These are phyloP conservation scores for Rhododendron vialii DNA, from an alignment of 148 eudicot species.

Conservation along the genomic window DNA sequence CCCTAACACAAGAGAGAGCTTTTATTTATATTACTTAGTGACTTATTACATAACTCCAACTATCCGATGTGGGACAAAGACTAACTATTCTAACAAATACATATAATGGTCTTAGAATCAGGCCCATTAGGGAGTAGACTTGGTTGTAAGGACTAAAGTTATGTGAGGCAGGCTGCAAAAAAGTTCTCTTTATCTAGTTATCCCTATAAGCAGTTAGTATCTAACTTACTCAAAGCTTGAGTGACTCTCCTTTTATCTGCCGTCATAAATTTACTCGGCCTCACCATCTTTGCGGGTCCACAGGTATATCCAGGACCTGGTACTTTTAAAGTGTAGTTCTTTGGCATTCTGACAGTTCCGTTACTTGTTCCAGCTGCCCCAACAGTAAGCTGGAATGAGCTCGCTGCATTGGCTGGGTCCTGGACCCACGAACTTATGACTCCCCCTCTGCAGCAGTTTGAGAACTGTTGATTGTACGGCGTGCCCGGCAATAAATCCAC, in stretches of 20 bases:
- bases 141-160: not conserved
- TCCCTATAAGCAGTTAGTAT: not conserved
- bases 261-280: conserved; percentile 34
- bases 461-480: conserved; percentile 62
- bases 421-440: conserved; percentile 59
- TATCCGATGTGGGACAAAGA: too few species aligned
- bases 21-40: too few species aligned
- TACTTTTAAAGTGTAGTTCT: conserved; percentile 51
- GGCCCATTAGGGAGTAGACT: not conserved
- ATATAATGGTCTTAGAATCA: too few species aligned
- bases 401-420: conserved; percentile 49
- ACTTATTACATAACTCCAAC: too few species aligned
- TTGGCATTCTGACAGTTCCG: conserved; percentile 49
- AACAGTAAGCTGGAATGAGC: conserved; percentile 60
- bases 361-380: conserved; percentile 58
- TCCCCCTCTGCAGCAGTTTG: conserved; percentile 76
- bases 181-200: not conserved
- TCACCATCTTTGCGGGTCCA: conserved; percentile 48
- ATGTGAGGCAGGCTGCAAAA: not conserved
- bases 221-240: conserved; percentile 70
- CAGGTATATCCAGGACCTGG: conserved; percentile 79
- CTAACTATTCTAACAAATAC: too few species aligned
- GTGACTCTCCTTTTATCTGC: conserved; percentile 56
- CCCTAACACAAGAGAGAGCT: too few species aligned
- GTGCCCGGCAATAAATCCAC: conserved; percentile 65